phyloP scores from a whole-genome alignment of 768 basidiomycete species.

The Phlegmacium glaucopus region DNA sequence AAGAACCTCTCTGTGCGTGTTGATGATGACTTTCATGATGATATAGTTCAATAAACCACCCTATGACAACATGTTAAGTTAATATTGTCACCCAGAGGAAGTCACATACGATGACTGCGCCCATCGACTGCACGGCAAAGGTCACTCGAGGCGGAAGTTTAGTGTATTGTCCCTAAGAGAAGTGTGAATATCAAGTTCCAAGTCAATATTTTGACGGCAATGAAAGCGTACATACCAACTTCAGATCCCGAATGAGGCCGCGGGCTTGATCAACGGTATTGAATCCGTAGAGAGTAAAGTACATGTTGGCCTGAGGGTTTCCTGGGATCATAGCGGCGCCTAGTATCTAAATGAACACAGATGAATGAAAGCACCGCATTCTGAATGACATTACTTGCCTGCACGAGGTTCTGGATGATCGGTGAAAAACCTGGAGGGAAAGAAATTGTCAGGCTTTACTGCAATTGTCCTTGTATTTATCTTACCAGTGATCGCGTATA shows the following conservation, averaged over 20 bases:
- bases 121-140: constrained; percentile 55
- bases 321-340: constrained; percentile 46
- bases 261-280: constrained; percentile 46
- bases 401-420: constrained; percentile 33
- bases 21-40: constrained; percentile 56
- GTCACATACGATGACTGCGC: constrained; percentile 48
- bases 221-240: constrained; percentile 35
- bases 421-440: constrained; percentile 31
- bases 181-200: neutral
- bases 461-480: too few relatives aligned
- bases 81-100: neutral
- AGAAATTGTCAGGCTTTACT: neutral
- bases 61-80: constrained; percentile 10
- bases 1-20: constrained; percentile 42
- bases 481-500: constrained; percentile 48
- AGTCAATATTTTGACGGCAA: constrained; percentile 7
- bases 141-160: constrained; percentile 66
- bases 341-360: constrained; percentile 36
- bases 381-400: constrained; percentile 14
- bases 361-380: neutral
- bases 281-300: constrained; percentile 40
- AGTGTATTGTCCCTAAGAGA: constrained; percentile 36
- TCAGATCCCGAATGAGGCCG: constrained; percentile 56
- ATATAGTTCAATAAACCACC: constrained; percentile 42
- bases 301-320: constrained; percentile 50